Evolutionary conservation across 2,329 filamentous ascomycete genomes (phyloP), one percentile per base, ranked within the genome.

Genomic region (Coleophoma eucalyptorum): DNA sequence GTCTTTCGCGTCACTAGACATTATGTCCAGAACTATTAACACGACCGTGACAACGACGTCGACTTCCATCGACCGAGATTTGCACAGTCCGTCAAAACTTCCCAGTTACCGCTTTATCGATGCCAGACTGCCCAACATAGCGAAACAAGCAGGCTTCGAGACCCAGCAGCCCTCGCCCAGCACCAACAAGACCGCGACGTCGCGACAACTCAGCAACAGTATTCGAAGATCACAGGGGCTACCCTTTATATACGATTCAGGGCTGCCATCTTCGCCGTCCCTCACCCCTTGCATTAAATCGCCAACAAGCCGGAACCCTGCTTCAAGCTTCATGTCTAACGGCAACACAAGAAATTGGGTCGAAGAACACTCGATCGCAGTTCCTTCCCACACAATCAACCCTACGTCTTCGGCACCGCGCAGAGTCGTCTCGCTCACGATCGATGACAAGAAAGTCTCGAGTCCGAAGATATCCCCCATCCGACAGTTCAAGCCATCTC

Each of bases 401-500:
- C 13, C 42, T 4, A 26, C n/a, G 10, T 15, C 42, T 15, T n/a
- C 18, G 13, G 21, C 42, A 32, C 19, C 42, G 8, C 42, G 26
- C 26, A 26, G 26, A 26, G 26, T 26, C 26, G 26, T 26, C 19
- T 44, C 42, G 42, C 42, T 44, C 42, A 26, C 42, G 11, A 26
- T 44, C 19, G 42, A 44, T 26, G 42, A 44, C 11, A 19, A 26
- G 10, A 20, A 26, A 5, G 20, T 44, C 8, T 51, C 55, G 44
- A 55, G 58, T 42, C 55, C 62, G 31, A 21, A 57, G 20, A 61
- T 62, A 37, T 55, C 57, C 46, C 63, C 63, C 10, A 61, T 64
- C 46, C 59, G 62, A 37, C 58, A 55, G 21, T 58, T 64, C 52
- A 63, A 60, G 47, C 53, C 57, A 12, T 61, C 61, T n/a, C 58